Evolutionary conservation across 257 asterid species (phyloP), one percentile per base, ranked within the genome.

Genomic region (Fraxinus pennsylvanica): DNA sequence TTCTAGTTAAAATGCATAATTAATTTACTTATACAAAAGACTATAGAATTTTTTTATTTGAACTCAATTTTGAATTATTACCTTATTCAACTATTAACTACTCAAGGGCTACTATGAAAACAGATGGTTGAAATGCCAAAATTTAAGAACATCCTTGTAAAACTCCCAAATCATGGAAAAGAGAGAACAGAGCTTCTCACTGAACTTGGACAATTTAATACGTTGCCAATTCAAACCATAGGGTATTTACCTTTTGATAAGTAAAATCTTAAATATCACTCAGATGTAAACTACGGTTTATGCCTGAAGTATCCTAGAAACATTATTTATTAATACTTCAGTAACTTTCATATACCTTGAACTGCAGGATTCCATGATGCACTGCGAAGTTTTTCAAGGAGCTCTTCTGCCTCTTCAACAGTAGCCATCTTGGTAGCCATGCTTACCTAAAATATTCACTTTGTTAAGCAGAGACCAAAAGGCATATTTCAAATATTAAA

Each of bases 341-440:
- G 54, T 39, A 14, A 36, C 74, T 61, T 21, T n/a, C 50, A 74
- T 68, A 21, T 81, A 88, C 91, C 89, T 80, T 82, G 87, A 22
- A 5, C 15, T 29, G 73, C 73, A 35, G 76, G 25, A 71, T 32
- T 71, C 86, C 91, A 45, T 45, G 90, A 87, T 69, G 89, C 87
- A 81, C 68, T 33, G 33, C 87, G 84, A 66, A 87, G 83, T 75
- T 81, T 87, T 71, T 87, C 88, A 54, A 87, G 84, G 39, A 87
- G 85, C 81, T 87, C 90, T 85, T 54, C 81, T 47, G 88, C 90
- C 73, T 87, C 85, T n/a, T 82, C 87, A 74, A 82, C 83, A 35
- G 88, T 85, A 19, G 90, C 99, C 99, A 94, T 94, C 87, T 94
- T 94, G 81, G 88, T 85, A 36, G 97, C 94, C 98, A 93, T 95